Base-by-base conservation (phyloP, 2,329 filamentous ascomycete species). In the Beauveria scarabaeidicola region DNA sequence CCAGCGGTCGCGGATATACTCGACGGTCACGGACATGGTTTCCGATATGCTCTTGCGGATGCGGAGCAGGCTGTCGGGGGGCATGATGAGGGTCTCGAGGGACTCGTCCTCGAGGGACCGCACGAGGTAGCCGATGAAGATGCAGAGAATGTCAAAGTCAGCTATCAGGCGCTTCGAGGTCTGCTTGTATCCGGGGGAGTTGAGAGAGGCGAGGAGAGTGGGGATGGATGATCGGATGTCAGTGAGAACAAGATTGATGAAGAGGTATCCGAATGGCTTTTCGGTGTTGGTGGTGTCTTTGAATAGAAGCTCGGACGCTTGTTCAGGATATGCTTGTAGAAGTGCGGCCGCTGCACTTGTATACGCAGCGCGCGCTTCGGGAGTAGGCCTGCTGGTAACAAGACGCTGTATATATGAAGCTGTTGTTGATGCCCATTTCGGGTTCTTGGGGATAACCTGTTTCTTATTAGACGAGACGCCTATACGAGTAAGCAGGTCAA, bases 1-100 rank as follows among this genome's bases (percentile, higher is more conserved):
- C 83, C 84, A 89, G n/a, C 86, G 75, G 66, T 89, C 87, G 44
- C 85, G 80, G 1, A 89, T 76, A 68, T 85, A 86, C 70, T 89
- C 86, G 61, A 86, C 78, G 0, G 81, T 79, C 1, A 85, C 70
- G 0, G 83, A 83, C 67, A 88, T 77, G 3, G 85, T 84, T 66
- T 89, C 86, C 1, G 80, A 77, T 54, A 89, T 78, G 58, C 79
- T 75, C 53, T 78, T 82, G 43, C 84, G 79, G 6, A 89, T 72
- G 65, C 83, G 84, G 15, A 89, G 73, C 27, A 89, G 77, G 25
- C 80, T 78, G 59, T 86, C 82, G 0, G 84, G 80, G 1, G 80
- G 70, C 72, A 85, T 78, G 38, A 75, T 68, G 47, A 82, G 72
- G 4, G 68, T 66, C 6, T 71, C 70, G 5, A 68, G 62, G 4